phyloP scores from a whole-genome alignment of 2,329 filamentous ascomycete genomes.

The Dactylellina haptotyla region DNA sequence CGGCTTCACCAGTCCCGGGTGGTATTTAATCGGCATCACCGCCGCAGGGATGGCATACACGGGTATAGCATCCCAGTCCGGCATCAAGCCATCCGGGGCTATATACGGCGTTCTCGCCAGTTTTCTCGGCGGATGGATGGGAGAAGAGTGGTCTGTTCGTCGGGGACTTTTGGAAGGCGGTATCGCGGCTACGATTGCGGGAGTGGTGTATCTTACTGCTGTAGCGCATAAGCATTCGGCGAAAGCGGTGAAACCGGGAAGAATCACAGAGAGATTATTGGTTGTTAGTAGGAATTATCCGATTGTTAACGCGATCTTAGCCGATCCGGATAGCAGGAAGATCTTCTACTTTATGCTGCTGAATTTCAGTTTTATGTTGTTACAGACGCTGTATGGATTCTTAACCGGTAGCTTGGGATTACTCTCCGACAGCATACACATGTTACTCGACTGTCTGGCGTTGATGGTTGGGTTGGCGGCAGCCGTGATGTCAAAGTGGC shows the following conservation, averaged over 20 bases:
- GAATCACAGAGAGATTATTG: constrained; percentile 79
- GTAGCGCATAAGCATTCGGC: constrained; percentile 1
- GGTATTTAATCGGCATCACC: constrained; percentile 44
- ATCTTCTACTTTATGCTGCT: constrained; percentile 99
- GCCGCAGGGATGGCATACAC: constrained; percentile 36
- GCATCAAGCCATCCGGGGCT: constrained; percentile 17
- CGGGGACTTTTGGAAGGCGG: constrained; percentile 34
- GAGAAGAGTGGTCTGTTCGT: constrained; percentile 33
- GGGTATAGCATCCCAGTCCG: neutral
- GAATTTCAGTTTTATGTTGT: constrained; percentile 92
- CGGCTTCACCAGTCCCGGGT: constrained; percentile 41
- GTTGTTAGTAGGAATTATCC: constrained; percentile 76
- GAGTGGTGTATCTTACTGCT: constrained; percentile 17
- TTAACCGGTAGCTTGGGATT: constrained; percentile 91
- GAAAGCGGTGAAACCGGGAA: constrained; percentile 3
- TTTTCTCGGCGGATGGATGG: constrained; percentile 40
- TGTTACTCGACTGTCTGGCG: constrained; percentile 98
- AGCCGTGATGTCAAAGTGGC: constrained; percentile 96
- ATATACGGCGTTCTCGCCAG: constrained; percentile 25
- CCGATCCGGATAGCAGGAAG: constrained; percentile 89
- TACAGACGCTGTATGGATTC: constrained; percentile 94
- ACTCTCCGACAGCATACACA: constrained; percentile 97
- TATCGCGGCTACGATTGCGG: constrained; percentile 21
- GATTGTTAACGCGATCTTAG: constrained; percentile 83
- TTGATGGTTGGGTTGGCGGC: constrained; percentile 89